Base-by-base conservation (phyloP, 2,329 filamentous ascomycete species). In the Diplodia sapinea region DNA sequence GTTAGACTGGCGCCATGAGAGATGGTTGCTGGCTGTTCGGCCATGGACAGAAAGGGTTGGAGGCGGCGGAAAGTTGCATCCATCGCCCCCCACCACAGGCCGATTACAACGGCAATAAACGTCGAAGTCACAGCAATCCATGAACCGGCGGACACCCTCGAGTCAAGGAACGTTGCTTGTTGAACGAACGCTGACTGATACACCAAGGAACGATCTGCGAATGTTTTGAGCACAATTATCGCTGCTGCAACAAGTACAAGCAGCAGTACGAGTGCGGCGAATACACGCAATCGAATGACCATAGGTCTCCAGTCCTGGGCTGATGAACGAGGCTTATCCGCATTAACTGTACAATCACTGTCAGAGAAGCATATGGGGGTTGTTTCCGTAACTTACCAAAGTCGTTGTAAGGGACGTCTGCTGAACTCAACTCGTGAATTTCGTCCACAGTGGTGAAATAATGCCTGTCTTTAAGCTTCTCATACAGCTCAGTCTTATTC, bases 31-130 rank as follows among this genome's bases (percentile, higher is more conserved):
- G 40, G 40, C 40, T 15, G 40, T 43, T 43, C 40, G 3, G 40
- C 40, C 40, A 43, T 72, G 6, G 72, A 33, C 17, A 74, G 70
- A 51, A 72, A 74, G 1, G 72, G 71, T 55, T 74, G 70, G 11
- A 73, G 67, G 6, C 68, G 65, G 9, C 73, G 70, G 17, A 73
- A 71, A 0, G 70, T 71, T 15, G 43, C 54, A 36, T 73, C 72
- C 1, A 74, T n/a, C 29, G 71, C 69, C 57, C 71, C 71, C 72
- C 72, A 74, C 71, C 71, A 74, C 6, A 74, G 38, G 6, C 69
- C 67, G 49, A 72, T 67, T 3, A 59, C 49, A 12, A 73, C 70
- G 66, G 40, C 40, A n/a, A 43, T 17, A 6, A 43, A 17, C 13
- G 40, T 43, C 17, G 40, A 17, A 8, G 17, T 43, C 15, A 43